Evolutionary conservation across 805 yeast species (phyloP).

Genomic region (Candida odintsovae): DNA sequence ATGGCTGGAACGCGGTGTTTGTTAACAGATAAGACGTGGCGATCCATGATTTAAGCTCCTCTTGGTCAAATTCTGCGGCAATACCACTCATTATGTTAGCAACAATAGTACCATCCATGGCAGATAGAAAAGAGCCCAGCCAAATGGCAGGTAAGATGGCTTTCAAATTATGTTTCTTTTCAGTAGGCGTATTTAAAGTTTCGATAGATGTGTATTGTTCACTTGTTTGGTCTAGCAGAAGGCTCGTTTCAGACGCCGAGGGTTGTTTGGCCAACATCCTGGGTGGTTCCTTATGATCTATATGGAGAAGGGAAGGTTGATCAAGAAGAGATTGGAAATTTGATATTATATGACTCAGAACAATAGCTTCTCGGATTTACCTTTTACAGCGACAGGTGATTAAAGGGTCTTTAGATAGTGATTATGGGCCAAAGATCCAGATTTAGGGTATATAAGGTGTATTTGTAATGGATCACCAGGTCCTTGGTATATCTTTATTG

Average conservation of each 20-base stretch:
- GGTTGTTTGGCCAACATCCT: not conserved
- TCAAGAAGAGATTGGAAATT: not conserved
- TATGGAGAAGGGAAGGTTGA: not conserved
- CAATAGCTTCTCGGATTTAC: not conserved
- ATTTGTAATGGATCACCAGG: too few relatives aligned
- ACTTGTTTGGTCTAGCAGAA: not conserved
- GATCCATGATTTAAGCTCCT: constrained; percentile 52
- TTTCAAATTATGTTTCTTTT: not conserved
- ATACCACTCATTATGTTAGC: constrained; percentile 49
- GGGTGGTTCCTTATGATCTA: not conserved
- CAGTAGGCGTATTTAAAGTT: not conserved
- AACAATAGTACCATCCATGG: constrained; percentile 54
- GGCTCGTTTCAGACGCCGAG: not conserved
- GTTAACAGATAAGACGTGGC: constrained; percentile 64
- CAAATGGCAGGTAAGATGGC: constrained; percentile 22
- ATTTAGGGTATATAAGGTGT: too few relatives aligned
- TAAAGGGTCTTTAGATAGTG: not conserved
- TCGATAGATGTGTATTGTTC: not conserved
- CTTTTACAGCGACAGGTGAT: not conserved
- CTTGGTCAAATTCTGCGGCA: constrained; percentile 48
- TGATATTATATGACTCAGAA: not conserved
- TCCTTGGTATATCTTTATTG: too few relatives aligned
- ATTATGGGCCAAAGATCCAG: too few relatives aligned
- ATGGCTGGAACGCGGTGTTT: constrained; percentile 65
- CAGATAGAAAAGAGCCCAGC: constrained; percentile 42